Base-by-base conservation (phyloP, 768 basidiomycete genomes). In the Mycena kentingensis region DNA sequence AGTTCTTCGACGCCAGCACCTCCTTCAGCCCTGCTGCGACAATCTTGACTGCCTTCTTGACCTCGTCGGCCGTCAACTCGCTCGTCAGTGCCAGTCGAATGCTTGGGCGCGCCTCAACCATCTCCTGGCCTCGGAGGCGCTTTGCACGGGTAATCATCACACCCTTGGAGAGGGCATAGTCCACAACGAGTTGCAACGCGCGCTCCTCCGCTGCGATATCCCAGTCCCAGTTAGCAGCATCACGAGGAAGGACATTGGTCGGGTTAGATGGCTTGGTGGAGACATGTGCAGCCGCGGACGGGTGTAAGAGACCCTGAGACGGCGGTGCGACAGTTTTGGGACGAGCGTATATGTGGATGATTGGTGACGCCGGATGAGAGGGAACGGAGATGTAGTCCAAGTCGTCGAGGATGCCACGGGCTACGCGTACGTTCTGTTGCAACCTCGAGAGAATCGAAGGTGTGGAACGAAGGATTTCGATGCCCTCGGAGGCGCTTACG, bases 111-210 rank as follows among this genome's bases (percentile, higher is more conserved):
- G 83, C 78, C 67, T 97, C 93, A 15, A 81, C 74, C 57, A 82
- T 73, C 76, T 99, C 96, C 70, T 97, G 94, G 5, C 87, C 84
- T 44, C 81, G 80, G 60, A 97, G 67, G 51, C 92, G 72, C 74
- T 90, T 90, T 35, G 93, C 87, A 21, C 90, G 80, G 3, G 93
- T 95, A 53, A 97, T 72, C 61, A 98, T 75, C 38, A 99, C 87
- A 10, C 92, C 93, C 58, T 90, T 89, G 5, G 74, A 73, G 35
- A 93, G 73, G 1, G 81, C 79, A 63, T 97, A 91, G 54, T 98
- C 96, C 13, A 98, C 93, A 12, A 98, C 83, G 46, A 96, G 93
- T 70, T 98, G 95, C 60, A 99, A 66, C 22, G 93, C 51, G 34
- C 76, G 73, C 64, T 98, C 95, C 67, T 98, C 95, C 13, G 67